Evolutionary conservation across 331 rosid species (phyloP), one percentile per base, ranked within the genome.

Genomic region (Arachis monticola): DNA sequence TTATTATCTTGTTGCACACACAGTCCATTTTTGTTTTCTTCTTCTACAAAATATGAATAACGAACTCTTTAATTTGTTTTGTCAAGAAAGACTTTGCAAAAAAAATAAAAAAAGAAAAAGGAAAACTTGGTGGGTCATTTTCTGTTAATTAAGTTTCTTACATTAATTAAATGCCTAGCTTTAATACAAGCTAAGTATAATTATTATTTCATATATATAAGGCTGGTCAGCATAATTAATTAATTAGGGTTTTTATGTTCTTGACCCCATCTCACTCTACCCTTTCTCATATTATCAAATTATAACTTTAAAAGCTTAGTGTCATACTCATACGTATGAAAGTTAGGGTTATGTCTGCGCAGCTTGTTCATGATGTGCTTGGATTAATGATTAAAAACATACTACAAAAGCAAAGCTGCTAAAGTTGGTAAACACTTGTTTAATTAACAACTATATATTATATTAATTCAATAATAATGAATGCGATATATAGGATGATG

Each of bases 201-300:
- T 35, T 2, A 35, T 75, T 17, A 59, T 62, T 68, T 72, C 5
- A 11, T 44, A 44, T 67, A 10, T 50, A 35, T 35, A 35, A 35
- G 40, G 40, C 40, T 35, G 40, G 40, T 35, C 40, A 35, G 40
- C 40, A 35, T 35, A 35, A 35, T 35, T 74, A 65, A 75, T 66
- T 78, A 81, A 74, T 78, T 51, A 70, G 10, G 78, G 71, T 67
- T 84, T 35, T 80, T 72, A 80, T 63, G 84, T 68, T 77, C 47
- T 42, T 73, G 87, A 80, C 80, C 78, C 82, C 84, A 83, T 83
- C 80, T 74, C 59, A 64, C 56, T 64, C 38, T 2, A 35, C 2
- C 50, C 79, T 65, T 79, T 79, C 11, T 67, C 32, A 68, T 67
- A 68, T 62, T 46, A 71, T 62, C 10, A 72, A 76, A 14, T 11